phyloP scores from a whole-genome alignment of 768 basidiomycete species.

The Leccinellum rugosiceps region DNA sequence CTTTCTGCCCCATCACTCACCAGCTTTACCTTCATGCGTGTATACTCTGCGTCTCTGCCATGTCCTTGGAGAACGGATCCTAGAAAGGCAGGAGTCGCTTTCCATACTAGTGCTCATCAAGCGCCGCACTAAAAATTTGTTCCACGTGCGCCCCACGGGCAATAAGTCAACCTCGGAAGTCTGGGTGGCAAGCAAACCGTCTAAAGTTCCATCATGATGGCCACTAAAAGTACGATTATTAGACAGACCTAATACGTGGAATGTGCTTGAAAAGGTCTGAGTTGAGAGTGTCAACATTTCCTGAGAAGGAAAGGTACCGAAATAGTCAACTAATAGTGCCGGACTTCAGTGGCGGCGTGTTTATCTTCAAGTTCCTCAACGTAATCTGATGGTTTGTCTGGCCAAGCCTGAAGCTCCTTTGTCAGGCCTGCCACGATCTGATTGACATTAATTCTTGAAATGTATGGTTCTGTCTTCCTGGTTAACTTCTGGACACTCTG shows the following conservation, averaged over 20 bases:
- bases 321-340: too few species aligned
- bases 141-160: slow-evolving; percentile 38
- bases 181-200: slow-evolving; percentile 56
- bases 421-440: slow-evolving; percentile 44
- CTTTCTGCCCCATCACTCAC: not conserved
- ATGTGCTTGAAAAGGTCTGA: slow-evolving; percentile 51
- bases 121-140: slow-evolving; percentile 58
- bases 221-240: slow-evolving; percentile 4
- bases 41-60: slow-evolving; percentile 55
- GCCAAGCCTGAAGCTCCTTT: slow-evolving; percentile 44
- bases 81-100: slow-evolving; percentile 52
- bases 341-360: too few species aligned
- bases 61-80: slow-evolving; percentile 48
- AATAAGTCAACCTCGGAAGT: slow-evolving; percentile 52
- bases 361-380: too few species aligned
- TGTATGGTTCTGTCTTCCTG: not conserved
- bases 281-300: slow-evolving; percentile 45
- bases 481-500: not conserved
- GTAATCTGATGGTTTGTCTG: slow-evolving; percentile 43
- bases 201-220: slow-evolving; percentile 38
- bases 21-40: slow-evolving; percentile 48
- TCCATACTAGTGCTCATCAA: slow-evolving; percentile 49
- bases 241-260: slow-evolving; percentile 14
- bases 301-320: slow-evolving; percentile 48
- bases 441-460: slow-evolving; percentile 18